These are phyloP conservation scores for Galerina marginata DNA, from an alignment of 768 basidiomycete species.

Conservation along the genomic window DNA sequence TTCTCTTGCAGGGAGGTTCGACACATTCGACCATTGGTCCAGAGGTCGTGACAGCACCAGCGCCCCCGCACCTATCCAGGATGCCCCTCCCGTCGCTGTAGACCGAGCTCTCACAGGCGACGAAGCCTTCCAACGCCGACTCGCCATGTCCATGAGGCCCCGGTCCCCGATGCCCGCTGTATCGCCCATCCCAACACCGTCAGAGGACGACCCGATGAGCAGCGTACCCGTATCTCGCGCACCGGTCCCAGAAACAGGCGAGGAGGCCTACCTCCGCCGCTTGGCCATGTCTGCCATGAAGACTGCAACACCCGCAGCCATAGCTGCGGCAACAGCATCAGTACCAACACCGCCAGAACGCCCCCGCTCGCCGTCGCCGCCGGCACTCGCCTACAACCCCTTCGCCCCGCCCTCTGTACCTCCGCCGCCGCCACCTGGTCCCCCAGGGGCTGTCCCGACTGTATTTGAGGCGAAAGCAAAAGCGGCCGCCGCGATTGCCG, in stretches of 20 bases:
- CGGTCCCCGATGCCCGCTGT: constrained; percentile 27
- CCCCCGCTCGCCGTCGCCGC: constrained; percentile 50
- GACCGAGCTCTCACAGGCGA: constrained; percentile 69
- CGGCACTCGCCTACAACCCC: constrained; percentile 69
- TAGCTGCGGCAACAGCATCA: constrained; percentile 9
- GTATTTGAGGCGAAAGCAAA: constrained; percentile 72
- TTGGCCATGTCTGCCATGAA: constrained; percentile 57
- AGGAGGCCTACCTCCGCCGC: constrained; percentile 71
- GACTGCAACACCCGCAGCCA: constrained; percentile 24
- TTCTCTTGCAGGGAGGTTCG: constrained; percentile 47
- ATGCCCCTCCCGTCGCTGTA: constrained; percentile 41
- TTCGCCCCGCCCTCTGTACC: constrained; percentile 68
- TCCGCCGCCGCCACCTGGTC: constrained; percentile 60
- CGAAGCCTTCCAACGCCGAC: constrained; percentile 76
- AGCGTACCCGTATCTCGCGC: constrained; percentile 11
- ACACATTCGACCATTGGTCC: constrained; percentile 58
- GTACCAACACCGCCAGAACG: constrained; percentile 30
- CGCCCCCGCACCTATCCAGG: constrained; percentile 7
- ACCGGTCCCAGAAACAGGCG: constrained; percentile 52
- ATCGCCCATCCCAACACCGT: constrained; percentile 12
- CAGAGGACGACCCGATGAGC: constrained; percentile 20
- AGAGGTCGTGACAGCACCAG: constrained; percentile 39
- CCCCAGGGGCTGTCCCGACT: constrained; percentile 40
- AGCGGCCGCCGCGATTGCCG: constrained; percentile 84
- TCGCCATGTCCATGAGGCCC: constrained; percentile 61